Evolutionary conservation across 768 basidiomycete species (phyloP).

Genomic region (Leccinum boreale): DNA sequence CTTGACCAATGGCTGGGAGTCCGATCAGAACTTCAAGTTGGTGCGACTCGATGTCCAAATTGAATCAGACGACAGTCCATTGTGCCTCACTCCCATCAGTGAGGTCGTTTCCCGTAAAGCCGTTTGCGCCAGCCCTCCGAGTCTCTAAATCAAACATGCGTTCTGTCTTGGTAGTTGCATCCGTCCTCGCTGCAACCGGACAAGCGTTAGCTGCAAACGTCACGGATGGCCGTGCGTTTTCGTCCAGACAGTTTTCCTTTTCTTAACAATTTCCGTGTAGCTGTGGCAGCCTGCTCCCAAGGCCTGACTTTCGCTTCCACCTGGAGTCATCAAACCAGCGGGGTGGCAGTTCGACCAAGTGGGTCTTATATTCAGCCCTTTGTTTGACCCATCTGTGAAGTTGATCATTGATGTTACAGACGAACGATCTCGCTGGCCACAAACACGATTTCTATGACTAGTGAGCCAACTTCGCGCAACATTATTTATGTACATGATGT

Average conservation of each 20-base stretch:
- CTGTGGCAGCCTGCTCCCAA: not conserved
- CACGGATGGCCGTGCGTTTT: not conserved
- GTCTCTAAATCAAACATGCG: not conserved
- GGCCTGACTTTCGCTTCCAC: not conserved
- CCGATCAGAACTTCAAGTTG: not conserved
- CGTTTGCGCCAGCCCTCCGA: not conserved
- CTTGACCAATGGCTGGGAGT: not conserved
- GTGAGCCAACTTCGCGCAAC: not conserved
- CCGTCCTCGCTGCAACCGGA: not conserved
- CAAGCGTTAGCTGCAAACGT: not conserved
- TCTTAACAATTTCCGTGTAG: not conserved
- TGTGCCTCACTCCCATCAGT: not conserved
- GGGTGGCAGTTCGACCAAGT: slow-evolving; percentile 2
- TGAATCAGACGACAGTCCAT: not conserved
- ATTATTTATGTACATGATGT: not conserved
- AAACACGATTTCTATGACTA: slow-evolving; percentile 3
- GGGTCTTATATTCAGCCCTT: not conserved
- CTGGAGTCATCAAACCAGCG: not conserved
- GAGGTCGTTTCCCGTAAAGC: not conserved
- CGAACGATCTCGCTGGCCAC: not conserved
- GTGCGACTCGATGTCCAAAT: not conserved
- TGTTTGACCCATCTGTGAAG: not conserved
- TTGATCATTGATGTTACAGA: not conserved
- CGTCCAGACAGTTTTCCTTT: not conserved
- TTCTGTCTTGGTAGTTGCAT: not conserved